Conservation (phyloP, 2,329 filamentous ascomycete genomes). For the Claviceps capensis region DNA sequence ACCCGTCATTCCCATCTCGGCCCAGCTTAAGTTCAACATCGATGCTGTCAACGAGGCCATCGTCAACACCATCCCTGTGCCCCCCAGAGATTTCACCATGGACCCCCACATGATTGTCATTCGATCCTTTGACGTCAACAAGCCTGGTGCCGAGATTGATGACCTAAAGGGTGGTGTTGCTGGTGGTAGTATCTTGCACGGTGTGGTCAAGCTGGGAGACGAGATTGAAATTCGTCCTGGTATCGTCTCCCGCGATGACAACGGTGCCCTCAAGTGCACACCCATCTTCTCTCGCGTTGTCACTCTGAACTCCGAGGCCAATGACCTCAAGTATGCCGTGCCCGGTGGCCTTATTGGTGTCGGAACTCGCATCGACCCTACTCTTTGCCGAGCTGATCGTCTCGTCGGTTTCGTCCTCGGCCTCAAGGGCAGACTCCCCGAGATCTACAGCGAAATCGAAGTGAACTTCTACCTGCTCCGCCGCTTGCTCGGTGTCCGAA, state of each 20-base stretch:
- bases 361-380: constrained; percentile 92
- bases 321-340: constrained; percentile 96
- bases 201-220: constrained; percentile 91
- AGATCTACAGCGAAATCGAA: constrained; percentile 97
- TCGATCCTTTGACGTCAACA: constrained; percentile 98
- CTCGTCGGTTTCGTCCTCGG: constrained; percentile 95
- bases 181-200: constrained; percentile 90
- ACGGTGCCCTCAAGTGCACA: constrained; percentile 87
- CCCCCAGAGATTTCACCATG: constrained; percentile 75
- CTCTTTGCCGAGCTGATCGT: constrained; percentile 96
- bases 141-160: constrained; percentile 96
- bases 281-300: constrained; percentile 95
- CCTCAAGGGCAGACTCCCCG: constrained; percentile 81
- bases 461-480: constrained; percentile 98
- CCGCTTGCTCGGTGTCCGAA: constrained; percentile 88
- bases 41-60: constrained; percentile 95
- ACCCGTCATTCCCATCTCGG: constrained; percentile 91
- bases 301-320: constrained; percentile 91
- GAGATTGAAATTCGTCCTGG: constrained; percentile 99
- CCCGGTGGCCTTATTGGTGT: constrained; percentile 97
- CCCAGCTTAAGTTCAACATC: constrained; percentile 98
- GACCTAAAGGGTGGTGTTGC: constrained; percentile 98
- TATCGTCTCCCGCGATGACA: constrained; percentile 90
- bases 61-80: constrained; percentile 88
- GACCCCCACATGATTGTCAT: constrained; percentile 99